These are phyloP conservation scores for Penicillium sumatraense DNA, from an alignment of 2,329 filamentous ascomycete species.

Conservation along the genomic window DNA sequence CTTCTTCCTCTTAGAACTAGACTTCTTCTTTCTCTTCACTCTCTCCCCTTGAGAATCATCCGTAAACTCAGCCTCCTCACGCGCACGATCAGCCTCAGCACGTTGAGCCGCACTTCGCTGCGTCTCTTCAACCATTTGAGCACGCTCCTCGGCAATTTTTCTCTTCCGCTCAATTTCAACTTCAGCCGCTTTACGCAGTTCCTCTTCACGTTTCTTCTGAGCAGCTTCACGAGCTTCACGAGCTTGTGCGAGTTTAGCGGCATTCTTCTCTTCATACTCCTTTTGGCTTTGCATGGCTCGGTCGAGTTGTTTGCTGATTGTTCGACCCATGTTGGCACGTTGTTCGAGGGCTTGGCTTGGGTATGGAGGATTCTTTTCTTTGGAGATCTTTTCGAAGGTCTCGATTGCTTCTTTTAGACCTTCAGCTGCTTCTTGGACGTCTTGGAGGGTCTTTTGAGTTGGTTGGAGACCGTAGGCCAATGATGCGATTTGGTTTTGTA, in stretches of 20 bases:
- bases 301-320: conserved; percentile 88
- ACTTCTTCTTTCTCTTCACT: conserved; percentile 73
- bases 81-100: conserved; percentile 69
- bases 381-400: conserved; percentile 63
- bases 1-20: conserved; percentile 63
- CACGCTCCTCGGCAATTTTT: conserved; percentile 84
- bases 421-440: conserved; percentile 77
- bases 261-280: conserved; percentile 92
- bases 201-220: conserved; percentile 75
- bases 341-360: conserved; percentile 89
- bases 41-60: conserved; percentile 81
- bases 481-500: conserved; percentile 91
- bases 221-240: conserved; percentile 80
- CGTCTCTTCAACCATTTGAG: conserved; percentile 77
- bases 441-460: conserved; percentile 74
- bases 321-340: conserved; percentile 96
- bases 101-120: conserved; percentile 72
- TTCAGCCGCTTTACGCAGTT: conserved; percentile 69
- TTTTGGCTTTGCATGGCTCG: conserved; percentile 81
- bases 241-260: conserved; percentile 81
- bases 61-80: conserved; percentile 77
- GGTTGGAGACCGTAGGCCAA: conserved; percentile 77
- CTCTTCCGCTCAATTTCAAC: conserved; percentile 74
- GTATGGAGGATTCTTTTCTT: conserved; percentile 75
- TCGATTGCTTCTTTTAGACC: conserved; percentile 88